These are phyloP conservation scores for Anethum foeniculum DNA, from an alignment of 140 eudicot species.

Conservation along the genomic window DNA sequence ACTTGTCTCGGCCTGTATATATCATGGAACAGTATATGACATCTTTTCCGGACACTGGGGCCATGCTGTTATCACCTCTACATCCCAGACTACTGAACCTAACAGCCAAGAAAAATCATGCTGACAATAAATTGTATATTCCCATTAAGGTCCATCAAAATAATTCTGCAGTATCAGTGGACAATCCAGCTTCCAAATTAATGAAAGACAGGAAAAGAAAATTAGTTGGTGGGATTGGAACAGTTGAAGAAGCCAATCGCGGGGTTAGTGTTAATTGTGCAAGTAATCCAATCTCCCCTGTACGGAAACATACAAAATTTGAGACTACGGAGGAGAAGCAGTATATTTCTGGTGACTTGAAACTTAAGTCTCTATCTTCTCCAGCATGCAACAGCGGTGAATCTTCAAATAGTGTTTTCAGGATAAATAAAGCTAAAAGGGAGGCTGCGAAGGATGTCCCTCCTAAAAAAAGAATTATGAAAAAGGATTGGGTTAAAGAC, in stretches of 20 bases:
- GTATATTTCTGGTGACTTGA: conserved; percentile 23
- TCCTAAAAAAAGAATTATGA: conserved; percentile 37
- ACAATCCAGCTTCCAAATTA: conserved; percentile 26
- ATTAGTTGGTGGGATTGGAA: conserved; percentile 20
- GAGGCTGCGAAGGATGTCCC: conserved; percentile 32
- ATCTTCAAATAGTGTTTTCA: conserved; percentile 15
- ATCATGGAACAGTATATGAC: conserved; percentile 58
- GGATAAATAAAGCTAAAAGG: conserved; percentile 24
- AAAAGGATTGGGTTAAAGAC: conserved; percentile 28
- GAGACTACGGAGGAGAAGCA: conserved; percentile 24
- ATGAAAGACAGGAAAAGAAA: conserved; percentile 37
- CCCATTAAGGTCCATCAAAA: conserved; percentile 17
- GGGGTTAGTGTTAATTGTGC: conserved; percentile 17
- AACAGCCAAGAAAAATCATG: conserved; percentile 18
- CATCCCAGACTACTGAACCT: conserved; percentile 39
- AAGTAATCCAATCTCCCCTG: conserved; percentile 16
- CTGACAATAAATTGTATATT: conserved; percentile 13
- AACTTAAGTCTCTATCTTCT: conserved; percentile 22
- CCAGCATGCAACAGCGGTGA: conserved; percentile 7
- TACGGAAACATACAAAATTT: conserved; percentile 16
- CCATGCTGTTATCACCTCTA: conserved; percentile 71
- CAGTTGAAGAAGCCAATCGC: conserved; percentile 16
- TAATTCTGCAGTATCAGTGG: not conserved
- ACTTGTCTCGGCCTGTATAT: conserved; percentile 1
- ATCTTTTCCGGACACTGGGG: conserved; percentile 41